Conservation (phyloP, 441 rosid genomes). For the Bruguiera hainesii region DNA sequence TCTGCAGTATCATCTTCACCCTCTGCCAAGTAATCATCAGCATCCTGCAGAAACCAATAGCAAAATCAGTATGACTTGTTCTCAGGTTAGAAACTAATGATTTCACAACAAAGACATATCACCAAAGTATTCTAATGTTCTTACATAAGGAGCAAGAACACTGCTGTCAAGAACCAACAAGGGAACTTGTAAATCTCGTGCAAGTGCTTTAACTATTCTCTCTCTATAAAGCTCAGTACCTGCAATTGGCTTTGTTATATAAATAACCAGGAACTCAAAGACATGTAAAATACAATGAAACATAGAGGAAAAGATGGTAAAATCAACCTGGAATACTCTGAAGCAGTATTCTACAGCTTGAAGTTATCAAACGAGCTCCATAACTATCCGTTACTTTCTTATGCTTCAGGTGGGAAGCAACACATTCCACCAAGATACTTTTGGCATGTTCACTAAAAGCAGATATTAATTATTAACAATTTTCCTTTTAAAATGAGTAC, state of each 20-base stretch:
- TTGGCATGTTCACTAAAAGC: conserved; percentile 61
- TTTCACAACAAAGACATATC: neutral
- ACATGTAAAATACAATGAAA: neutral
- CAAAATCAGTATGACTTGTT: conserved; percentile 20
- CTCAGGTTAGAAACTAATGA: conserved; percentile 12
- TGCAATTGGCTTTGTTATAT: conserved; percentile 29
- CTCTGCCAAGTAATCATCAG: conserved; percentile 66
- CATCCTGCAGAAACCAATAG: conserved; percentile 51
- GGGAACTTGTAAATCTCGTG: conserved; percentile 78
- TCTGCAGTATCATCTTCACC: conserved; percentile 66
- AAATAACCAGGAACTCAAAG: conserved; percentile 12
- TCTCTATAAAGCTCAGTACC: conserved; percentile 96
- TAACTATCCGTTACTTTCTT: conserved; percentile 41
- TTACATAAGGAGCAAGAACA: conserved; percentile 91
- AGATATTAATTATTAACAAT: conserved; percentile 12
- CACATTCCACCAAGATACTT: conserved; percentile 80
- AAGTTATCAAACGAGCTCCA: conserved; percentile 77
- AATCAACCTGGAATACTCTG: conserved; percentile 84
- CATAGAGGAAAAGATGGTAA: neutral
- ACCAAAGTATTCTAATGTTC: conserved; percentile 43
- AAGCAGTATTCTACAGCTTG: conserved; percentile 88
- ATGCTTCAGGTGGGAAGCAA: conserved; percentile 76
- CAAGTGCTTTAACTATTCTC: conserved; percentile 90
- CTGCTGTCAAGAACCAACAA: conserved; percentile 88
- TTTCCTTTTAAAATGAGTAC: neutral